phyloP scores from a whole-genome alignment of 164 flowering plant species.

The Saururus chinensis region DNA sequence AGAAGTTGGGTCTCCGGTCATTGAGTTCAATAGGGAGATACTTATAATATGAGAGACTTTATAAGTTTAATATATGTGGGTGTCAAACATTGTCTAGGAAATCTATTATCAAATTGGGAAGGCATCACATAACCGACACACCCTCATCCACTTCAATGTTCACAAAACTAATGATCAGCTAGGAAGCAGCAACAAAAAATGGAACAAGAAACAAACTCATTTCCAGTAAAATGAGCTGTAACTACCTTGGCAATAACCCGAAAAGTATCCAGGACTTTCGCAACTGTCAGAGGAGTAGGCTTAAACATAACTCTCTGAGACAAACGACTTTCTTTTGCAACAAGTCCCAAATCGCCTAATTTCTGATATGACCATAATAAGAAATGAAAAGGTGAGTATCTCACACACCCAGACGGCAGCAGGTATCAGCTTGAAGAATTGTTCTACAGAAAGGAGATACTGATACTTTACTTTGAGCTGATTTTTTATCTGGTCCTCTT shows the following conservation, averaged over 20 bases:
- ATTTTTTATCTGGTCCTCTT: slow-evolving; percentile 63
- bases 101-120: too few species aligned
- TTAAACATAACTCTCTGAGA: slow-evolving; percentile 72
- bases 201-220: too few species aligned
- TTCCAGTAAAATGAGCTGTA: not conserved
- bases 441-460: not conserved
- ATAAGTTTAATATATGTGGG: too few species aligned
- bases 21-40: too few species aligned
- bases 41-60: too few species aligned
- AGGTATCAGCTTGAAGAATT: not conserved
- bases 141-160: not conserved
- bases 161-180: too few species aligned
- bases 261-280: slow-evolving; percentile 80
- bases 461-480: slow-evolving; percentile 42
- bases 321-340: slow-evolving; percentile 82
- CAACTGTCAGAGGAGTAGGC: slow-evolving; percentile 67
- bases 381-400: too few species aligned
- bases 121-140: not conserved
- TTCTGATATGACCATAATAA: slow-evolving; percentile 22
- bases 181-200: not conserved
- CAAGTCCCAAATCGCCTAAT: slow-evolving; percentile 91
- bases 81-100: too few species aligned
- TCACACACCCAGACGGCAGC: too few species aligned
- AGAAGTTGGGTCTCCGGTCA: too few species aligned
- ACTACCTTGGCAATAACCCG: slow-evolving; percentile 75